Percentiles rank a stretch among this genome's conserved stretches.
Conservation (phyloP, 345 rosid genomes). For the Brassica juncea region DNA sequence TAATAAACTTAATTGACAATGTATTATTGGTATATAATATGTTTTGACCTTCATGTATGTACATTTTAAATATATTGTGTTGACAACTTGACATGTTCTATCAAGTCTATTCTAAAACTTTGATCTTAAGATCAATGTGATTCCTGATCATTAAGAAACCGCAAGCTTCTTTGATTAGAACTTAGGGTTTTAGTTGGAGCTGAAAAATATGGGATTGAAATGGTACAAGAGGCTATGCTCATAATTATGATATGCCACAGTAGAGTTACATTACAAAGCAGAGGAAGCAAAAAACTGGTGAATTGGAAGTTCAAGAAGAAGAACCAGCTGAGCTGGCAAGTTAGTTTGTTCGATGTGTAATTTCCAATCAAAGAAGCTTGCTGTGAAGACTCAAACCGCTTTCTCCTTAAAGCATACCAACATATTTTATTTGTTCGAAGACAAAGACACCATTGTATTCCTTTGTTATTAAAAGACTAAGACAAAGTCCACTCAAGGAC, state of each 20-base stretch:
- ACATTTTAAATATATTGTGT: background rate
- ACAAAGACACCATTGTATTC: no score
- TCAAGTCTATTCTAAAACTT: background rate
- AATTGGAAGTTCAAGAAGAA: no score
- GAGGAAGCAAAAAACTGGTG: no score
- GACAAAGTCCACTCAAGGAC: no score
- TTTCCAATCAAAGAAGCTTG: no score
- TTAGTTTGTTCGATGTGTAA: no score
- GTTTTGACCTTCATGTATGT: background rate
- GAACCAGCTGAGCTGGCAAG: no score
- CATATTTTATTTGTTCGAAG: no score
- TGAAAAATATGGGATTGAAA: background rate
- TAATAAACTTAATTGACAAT: conserved; percentile 20
- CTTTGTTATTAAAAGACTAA: no score
- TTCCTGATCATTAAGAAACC: background rate
- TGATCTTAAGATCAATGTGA: background rate
- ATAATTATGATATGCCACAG: background rate
- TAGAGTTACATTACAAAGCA: no score
- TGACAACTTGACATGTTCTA: background rate
- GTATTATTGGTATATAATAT: background rate
- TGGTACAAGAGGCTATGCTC: background rate
- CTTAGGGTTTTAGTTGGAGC: background rate
- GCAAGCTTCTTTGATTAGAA: background rate
- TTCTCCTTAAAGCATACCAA: no score
- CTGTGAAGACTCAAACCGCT: no score